A percentile compares a stretch with the other conserved stretches of the same genome.
These are phyloP conservation scores for Boletus coffeatus DNA, from an alignment of 1,284 basidiomycete species.

Conservation along the genomic window DNA sequence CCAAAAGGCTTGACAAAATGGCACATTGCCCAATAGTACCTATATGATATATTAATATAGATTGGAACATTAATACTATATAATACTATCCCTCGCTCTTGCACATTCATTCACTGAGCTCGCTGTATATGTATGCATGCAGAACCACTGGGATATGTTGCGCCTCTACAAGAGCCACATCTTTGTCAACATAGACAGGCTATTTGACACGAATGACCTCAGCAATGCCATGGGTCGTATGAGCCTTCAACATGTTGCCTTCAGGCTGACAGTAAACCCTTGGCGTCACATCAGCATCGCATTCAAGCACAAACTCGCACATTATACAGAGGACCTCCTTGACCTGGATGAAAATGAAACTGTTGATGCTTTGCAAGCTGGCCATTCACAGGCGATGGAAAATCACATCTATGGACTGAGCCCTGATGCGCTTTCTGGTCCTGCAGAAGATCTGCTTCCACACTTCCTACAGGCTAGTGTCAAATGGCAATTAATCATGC, in stretches of 20 bases:
- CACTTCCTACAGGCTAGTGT: neutral
- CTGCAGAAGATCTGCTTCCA: neutral
- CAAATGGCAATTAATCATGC: neutral
- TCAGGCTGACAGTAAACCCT: neutral
- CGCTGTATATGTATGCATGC: neutral
- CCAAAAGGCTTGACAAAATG: neutral
- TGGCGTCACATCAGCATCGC: neutral
- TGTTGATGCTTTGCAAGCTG: neutral
- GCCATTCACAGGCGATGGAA: neutral
- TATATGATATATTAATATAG: neutral
- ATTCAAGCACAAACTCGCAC: neutral
- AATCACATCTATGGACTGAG: neutral
- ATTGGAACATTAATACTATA: neutral
- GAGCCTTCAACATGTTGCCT: neutral
- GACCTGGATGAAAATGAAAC: too few species aligned
- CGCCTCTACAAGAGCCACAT: neutral
- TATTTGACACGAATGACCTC: neutral
- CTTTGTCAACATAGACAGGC: neutral
- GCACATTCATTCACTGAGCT: neutral
- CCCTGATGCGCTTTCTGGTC: neutral
- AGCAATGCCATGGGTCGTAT: neutral
- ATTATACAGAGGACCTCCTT: too few species aligned
- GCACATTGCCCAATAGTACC: neutral
- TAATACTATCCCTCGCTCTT: neutral
- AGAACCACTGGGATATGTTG: neutral